These are phyloP conservation scores for Brassica nigra DNA, from an alignment of 345 rosid species.

Conservation along the genomic window DNA sequence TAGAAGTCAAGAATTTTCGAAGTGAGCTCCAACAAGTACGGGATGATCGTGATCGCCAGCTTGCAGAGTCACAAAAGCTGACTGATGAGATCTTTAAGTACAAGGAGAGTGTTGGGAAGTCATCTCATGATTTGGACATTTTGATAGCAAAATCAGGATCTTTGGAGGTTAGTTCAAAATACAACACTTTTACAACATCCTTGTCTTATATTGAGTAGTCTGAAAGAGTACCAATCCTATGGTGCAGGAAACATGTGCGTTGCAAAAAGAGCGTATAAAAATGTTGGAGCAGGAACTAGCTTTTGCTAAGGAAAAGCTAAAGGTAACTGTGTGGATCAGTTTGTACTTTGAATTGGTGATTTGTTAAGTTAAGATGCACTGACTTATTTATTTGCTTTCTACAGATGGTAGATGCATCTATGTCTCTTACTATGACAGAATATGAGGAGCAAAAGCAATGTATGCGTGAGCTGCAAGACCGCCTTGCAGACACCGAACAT, in stretches of 20 bases:
- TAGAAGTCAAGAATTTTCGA: constrained; percentile 43
- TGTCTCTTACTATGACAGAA: constrained; percentile 1
- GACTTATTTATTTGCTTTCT: neutral
- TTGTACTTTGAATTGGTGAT: neutral
- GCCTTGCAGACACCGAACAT: constrained; percentile 59
- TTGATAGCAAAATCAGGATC: constrained; percentile 44
- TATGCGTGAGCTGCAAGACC: constrained; percentile 49
- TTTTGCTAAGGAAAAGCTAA: constrained; percentile 65
- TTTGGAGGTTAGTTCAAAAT: constrained; percentile 62
- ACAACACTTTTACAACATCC: neutral
- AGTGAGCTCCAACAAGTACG: neutral
- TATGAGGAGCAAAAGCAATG: constrained; percentile 51
- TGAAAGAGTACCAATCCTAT: constrained; percentile 6
- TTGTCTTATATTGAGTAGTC: neutral
- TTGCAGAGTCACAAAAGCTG: neutral
- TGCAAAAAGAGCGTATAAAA: constrained; percentile 69
- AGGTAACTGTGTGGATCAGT: neutral
- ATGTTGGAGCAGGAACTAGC: constrained; percentile 70
- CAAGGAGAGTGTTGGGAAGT: neutral
- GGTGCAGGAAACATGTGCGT: constrained; percentile 77
- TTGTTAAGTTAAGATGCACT: neutral
- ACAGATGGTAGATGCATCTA: constrained; percentile 2
- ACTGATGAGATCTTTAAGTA: neutral
- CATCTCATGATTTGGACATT: neutral
- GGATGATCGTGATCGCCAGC: neutral